Conservation (phyloP, 495 filamentous ascomycete species). For the Chaetomium cochliodes region DNA sequence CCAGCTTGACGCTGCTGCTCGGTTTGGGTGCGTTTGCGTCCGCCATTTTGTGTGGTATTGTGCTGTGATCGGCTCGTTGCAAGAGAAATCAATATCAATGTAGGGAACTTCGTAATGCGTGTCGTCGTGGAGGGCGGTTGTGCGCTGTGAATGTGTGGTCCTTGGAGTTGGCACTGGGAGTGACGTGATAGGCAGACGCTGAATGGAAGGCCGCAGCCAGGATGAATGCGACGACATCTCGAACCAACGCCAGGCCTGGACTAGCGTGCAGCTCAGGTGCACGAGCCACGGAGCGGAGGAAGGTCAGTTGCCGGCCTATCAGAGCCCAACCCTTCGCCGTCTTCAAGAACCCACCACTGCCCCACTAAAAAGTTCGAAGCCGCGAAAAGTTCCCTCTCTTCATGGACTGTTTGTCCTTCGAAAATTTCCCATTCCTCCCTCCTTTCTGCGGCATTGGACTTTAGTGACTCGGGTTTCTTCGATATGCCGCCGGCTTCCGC, state of each 20-base stretch:
- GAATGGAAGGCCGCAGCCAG: constrained; percentile 16
- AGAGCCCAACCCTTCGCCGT: background rate
- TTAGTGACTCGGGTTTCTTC: background rate
- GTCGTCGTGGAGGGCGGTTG: constrained; percentile 1
- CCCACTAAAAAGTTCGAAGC: constrained; percentile 34
- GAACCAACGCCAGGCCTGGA: constrained; percentile 12
- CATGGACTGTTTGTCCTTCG: background rate
- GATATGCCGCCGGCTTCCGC: constrained; percentile 25
- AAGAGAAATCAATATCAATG: background rate
- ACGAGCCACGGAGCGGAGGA: constrained; percentile 22
- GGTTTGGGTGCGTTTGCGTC: constrained; percentile 76
- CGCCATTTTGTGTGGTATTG: constrained; percentile 41
- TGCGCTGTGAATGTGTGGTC: constrained; percentile 16
- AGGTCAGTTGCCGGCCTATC: background rate
- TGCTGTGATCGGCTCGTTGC: background rate
- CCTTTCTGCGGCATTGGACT: background rate
- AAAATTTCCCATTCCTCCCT: background rate
- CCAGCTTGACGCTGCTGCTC: constrained; percentile 98
- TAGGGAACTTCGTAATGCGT: background rate
- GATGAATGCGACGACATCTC: constrained; percentile 28
- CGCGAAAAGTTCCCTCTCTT: constrained; percentile 13
- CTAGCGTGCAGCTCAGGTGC: constrained; percentile 10
- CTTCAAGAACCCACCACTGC: constrained; percentile 12
- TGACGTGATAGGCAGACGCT: constrained; percentile 38
- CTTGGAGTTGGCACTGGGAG: constrained; percentile 20